Percentiles rank a stretch among this genome's conserved stretches.
Evolutionary conservation across 139 green algal genomes (phyloP).

Genomic region (Tetradesmus lagerheimii): DNA sequence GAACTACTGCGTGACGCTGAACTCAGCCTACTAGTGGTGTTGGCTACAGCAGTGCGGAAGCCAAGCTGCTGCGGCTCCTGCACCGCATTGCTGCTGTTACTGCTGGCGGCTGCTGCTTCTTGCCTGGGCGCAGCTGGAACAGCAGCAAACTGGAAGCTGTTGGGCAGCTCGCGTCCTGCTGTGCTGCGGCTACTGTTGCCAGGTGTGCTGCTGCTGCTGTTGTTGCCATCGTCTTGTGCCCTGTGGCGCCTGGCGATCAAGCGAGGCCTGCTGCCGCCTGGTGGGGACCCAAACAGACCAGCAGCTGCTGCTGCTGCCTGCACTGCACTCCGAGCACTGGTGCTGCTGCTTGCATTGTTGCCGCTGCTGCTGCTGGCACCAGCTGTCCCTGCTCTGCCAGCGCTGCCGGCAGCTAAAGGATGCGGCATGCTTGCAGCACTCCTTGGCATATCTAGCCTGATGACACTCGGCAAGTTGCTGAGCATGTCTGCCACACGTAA

Average conservation of each 20-base stretch:
- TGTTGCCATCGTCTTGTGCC: neutral
- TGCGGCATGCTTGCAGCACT: no score
- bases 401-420: neutral
- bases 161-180: neutral
- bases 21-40: neutral
- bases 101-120: neutral
- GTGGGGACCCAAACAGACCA: neutral
- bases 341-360: neutral
- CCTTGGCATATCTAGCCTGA: neutral
- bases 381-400: neutral
- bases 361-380: neutral
- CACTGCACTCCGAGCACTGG: neutral
- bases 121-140: neutral
- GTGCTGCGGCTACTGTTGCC: neutral
- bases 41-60: neutral
- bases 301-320: neutral
- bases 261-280: neutral
- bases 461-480: neutral
- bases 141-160: neutral
- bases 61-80: neutral
- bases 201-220: neutral
- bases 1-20: neutral
- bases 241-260: neutral
- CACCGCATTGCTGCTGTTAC: neutral
- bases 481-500: neutral